A percentile compares a stretch with the other conserved stretches of the same genome.
These are phyloP conservation scores for Neurospora pannonica DNA, from an alignment of 495 filamentous ascomycete genomes.

Conservation along the genomic window DNA sequence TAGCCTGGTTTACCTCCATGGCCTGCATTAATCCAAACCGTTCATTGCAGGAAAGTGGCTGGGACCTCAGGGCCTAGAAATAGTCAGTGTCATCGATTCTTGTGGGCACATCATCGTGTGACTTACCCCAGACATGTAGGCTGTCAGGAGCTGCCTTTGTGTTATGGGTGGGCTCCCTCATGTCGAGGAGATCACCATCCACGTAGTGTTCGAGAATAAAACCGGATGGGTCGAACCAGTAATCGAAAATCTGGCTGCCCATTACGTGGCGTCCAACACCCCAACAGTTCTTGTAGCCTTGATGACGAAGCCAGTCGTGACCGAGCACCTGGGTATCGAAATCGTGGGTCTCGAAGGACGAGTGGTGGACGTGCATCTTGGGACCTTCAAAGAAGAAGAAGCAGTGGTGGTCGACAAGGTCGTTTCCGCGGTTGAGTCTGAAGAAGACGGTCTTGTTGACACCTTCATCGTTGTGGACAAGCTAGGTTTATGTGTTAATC, in stretches of 20 bases:
- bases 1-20: neutral
- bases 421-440: conserved; percentile 53
- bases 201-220: conserved; percentile 59
- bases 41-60: conserved; percentile 7
- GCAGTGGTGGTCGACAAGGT: conserved; percentile 60
- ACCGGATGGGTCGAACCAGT: conserved; percentile 58
- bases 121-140: conserved; percentile 42
- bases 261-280: conserved; percentile 63
- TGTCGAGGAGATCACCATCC: conserved; percentile 61
- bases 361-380: conserved; percentile 58
- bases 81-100: neutral
- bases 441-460: conserved; percentile 51
- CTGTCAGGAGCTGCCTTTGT: conserved; percentile 33
- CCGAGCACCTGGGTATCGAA: conserved; percentile 67
- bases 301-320: conserved; percentile 57
- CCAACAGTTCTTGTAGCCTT: conserved; percentile 61
- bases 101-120: neutral
- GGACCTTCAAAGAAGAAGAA: conserved; percentile 54
- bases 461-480: conserved; percentile 39
- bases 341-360: conserved; percentile 65
- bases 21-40: neutral
- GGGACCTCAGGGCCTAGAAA: conserved; percentile 7
- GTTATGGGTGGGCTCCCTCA: conserved; percentile 42
- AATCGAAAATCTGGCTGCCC: conserved; percentile 59
- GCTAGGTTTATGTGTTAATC: conserved; percentile 7